These are phyloP conservation scores for Ananas comosus DNA, from an alignment of 176 grass and related monocot genomes.

Conservation along the genomic window DNA sequence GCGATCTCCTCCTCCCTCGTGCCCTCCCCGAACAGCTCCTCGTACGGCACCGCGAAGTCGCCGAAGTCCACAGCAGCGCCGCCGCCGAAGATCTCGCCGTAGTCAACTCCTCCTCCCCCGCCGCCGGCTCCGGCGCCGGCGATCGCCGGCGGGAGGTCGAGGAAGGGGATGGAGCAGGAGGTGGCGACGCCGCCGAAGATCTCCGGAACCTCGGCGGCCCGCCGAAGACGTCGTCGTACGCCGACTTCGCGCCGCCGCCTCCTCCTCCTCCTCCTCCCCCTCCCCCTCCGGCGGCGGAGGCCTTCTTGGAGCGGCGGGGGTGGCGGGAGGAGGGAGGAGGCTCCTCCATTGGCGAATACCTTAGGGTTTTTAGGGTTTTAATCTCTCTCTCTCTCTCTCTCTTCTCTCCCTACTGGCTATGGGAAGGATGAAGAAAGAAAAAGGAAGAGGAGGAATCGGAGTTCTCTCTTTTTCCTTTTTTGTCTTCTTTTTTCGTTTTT, in stretches of 20 bases:
- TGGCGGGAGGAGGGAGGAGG: background rate
- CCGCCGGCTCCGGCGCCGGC: slow-evolving; percentile 1
- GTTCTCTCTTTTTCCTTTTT: slow-evolving; percentile 8
- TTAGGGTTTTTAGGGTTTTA: too few relatives aligned
- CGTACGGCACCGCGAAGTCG: slow-evolving; percentile 55
- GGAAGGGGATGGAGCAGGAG: slow-evolving; percentile 83
- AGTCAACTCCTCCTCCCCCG: slow-evolving; percentile 23
- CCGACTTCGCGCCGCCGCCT: slow-evolving; percentile 18
- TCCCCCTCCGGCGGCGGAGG: background rate
- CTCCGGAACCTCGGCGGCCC: slow-evolving; percentile 50
- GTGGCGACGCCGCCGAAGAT: slow-evolving; percentile 62
- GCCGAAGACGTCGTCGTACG: slow-evolving; percentile 67
- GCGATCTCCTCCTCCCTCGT: slow-evolving; percentile 38
- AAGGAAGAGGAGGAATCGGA: background rate
- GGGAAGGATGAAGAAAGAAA: too few relatives aligned
- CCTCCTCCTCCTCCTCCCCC: too few relatives aligned
- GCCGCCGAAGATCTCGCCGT: slow-evolving; percentile 68
- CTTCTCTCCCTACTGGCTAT: too few relatives aligned
- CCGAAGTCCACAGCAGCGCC: slow-evolving; percentile 31
- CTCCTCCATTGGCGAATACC: slow-evolving; percentile 34
- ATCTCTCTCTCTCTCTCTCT: too few relatives aligned
- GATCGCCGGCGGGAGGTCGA: slow-evolving; percentile 49
- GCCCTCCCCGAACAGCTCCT: slow-evolving; percentile 47
- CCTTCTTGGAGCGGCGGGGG: slow-evolving; percentile 15
- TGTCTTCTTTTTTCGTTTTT: background rate